Evolutionary conservation across 1,139 yeast genomes (phyloP), one percentile per base, ranked within the genome.

Genomic region (Ogataea hybrid): DNA sequence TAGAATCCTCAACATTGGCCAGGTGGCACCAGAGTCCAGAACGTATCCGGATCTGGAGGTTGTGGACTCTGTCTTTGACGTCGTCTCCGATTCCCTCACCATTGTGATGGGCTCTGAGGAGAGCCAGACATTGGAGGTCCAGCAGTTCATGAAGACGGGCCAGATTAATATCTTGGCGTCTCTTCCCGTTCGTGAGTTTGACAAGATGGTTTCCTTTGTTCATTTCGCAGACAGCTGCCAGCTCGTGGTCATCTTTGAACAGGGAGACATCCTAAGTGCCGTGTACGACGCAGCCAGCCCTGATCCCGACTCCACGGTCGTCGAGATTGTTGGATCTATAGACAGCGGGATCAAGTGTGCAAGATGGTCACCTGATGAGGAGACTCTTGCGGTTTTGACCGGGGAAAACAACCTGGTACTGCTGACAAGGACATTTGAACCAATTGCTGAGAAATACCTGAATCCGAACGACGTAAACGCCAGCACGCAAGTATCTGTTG

Each of bases 281-380:
- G 73, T 78, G n/a, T 84, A 84, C 53, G 83, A 78, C 28, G 71
- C 12, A 49, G 50, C 61, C 2, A 56, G 58, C 2, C 70, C 77
- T 1, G 81, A 82, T 55, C 69, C 71, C 35, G 78, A 76, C 36
- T 63, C 73, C 17, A 73, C 86, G 1, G 51, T 71, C 3, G 79
- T 82, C 23, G 88, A 82, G 57, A 82, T 90, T 43, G 92, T 85
- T 6, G 97, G 97, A 0, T 75, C 90, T 17, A 81, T 92, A 25
- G 97, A 89, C 55, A 77, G 72, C 30, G 94, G 92, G 0, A 68
- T 90, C 12, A 59, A 65, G 28, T 82, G 88, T 16, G 94, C 96
- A 0, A 58, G 67, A 33, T 94, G 98, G 98, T 84, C 96, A 7
- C 83, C 85, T 4, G 97, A 92, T 60, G 96, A 90, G 57, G 97